Conservation (phyloP, 495 filamentous ascomycete genomes). For the Tuber indicum region DNA sequence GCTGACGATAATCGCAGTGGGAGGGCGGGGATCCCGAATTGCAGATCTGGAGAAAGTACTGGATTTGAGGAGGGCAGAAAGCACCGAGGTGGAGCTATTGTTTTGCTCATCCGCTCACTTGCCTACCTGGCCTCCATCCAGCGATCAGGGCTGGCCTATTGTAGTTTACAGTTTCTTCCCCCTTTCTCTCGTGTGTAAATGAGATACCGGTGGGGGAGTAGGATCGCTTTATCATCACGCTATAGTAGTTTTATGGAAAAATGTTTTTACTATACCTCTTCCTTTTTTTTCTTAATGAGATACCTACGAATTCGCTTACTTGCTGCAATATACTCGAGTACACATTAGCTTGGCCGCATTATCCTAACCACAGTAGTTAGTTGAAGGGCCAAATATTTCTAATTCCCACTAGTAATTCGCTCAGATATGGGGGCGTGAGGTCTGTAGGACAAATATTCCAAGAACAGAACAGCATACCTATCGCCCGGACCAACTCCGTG, state of each 20-base stretch:
- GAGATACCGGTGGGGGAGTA: not conserved
- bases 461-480: not conserved
- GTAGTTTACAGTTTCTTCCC: not conserved
- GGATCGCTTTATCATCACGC: not conserved
- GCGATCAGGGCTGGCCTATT: not conserved
- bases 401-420: not conserved
- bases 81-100: not conserved
- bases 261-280: not conserved
- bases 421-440: not conserved
- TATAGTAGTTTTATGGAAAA: not conserved
- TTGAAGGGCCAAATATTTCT: not conserved
- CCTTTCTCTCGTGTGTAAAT: not conserved
- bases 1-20: conserved; percentile 46
- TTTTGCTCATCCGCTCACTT: conserved; percentile 2
- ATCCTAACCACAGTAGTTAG: not conserved
- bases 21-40: conserved; percentile 52
- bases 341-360: not conserved
- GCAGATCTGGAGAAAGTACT: conserved; percentile 63
- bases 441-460: not conserved
- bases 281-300: not conserved
- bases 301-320: not conserved
- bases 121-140: not conserved
- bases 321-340: not conserved
- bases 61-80: conserved; percentile 51
- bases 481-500: not conserved